A percentile compares a stretch with the other conserved stretches of the same genome.
Evolutionary conservation across 2,329 filamentous ascomycete genomes (phyloP).

Genomic region (Ampelomyces quisqualis): DNA sequence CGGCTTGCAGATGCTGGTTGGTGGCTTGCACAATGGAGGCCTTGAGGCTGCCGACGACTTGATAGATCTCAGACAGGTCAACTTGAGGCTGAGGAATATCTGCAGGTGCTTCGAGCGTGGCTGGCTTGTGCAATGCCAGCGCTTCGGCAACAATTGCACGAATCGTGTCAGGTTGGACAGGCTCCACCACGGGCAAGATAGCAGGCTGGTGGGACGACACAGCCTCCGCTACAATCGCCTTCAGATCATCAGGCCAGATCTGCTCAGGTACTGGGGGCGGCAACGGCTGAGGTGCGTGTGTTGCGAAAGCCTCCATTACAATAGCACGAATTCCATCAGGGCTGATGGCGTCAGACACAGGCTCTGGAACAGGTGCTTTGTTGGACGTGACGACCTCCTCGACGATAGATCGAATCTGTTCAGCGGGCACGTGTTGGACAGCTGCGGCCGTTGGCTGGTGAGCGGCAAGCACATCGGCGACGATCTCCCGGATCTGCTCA

Average conservation of each 20-base stretch:
- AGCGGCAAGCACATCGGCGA: slow-evolving; percentile 63
- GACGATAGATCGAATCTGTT: slow-evolving; percentile 66
- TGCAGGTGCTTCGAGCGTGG: slow-evolving; percentile 32
- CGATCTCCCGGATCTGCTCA: slow-evolving; percentile 68
- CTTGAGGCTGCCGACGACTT: slow-evolving; percentile 52
- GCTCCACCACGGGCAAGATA: slow-evolving; percentile 21
- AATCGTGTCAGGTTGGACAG: slow-evolving; percentile 38
- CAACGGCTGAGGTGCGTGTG: slow-evolving; percentile 29
- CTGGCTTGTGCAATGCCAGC: slow-evolving; percentile 34
- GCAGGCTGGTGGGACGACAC: slow-evolving; percentile 26
- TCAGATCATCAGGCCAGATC: slow-evolving; percentile 53
- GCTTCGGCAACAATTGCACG: slow-evolving; percentile 40
- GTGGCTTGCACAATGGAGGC: slow-evolving; percentile 51
- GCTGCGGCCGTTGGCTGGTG: slow-evolving; percentile 38
- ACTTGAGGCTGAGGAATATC: slow-evolving; percentile 41
- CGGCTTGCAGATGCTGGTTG: slow-evolving; percentile 48
- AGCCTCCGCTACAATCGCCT: slow-evolving; percentile 36
- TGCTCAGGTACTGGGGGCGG: slow-evolving; percentile 31
- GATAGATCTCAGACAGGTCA: slow-evolving; percentile 49
- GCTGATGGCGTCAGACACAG: slow-evolving; percentile 23
- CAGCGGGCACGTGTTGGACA: slow-evolving; percentile 51
- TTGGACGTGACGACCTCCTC: slow-evolving; percentile 64
- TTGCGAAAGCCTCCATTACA: slow-evolving; percentile 31
- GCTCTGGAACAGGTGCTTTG: slow-evolving; percentile 28
- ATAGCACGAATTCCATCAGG: slow-evolving; percentile 33